Evolutionary conservation across 192 early-diverging fungal species (phyloP), one percentile per base, ranked within the genome.

Genomic region (Coemansia sp.): DNA sequence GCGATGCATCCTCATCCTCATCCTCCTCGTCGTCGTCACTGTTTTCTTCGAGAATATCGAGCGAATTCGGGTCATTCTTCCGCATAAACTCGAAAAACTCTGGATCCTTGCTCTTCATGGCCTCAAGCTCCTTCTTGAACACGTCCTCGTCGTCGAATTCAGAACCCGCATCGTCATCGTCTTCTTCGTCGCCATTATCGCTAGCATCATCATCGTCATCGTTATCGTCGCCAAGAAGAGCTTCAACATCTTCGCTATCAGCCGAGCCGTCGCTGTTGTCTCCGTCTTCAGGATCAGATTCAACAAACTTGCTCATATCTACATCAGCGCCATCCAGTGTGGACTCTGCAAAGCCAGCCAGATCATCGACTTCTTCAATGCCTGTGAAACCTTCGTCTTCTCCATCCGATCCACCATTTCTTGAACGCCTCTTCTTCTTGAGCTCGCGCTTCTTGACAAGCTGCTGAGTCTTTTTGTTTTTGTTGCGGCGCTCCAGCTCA

Each of bases 71-170:
- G 75, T 96, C 93, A 59, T 97, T 93, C 73, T 96, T 85, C 64
- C 88, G 66, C 76, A 98, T 80, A 69, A 85, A 98, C 74, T 98
- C 82, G 82, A 88, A 94, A 72, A 98, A 98, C 64, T 89, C 85
- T 14, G 95, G 94, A 63, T 98, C 95, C 65, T 87, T 88, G 57
- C 88, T 75, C 64, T 90, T 89, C 75, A 97, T 82, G 7, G 87
- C 82, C 41, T 96, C 89, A 42, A 99, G 72, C 76, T 99, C 80
- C 62, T 84, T 62, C 72, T 92, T 93, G 70, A 94, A 92, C 40
- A 75, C 67, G 0, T 79, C 75, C 44, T 86, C 88, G 25, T 88
- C 86, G 17, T 88, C 87, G 20, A 86, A 79, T 28, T 71, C 73
- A 8, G 86, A 81, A 48, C 81, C 74, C 38, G 82, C 74, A 29